These are phyloP conservation scores for Annulohypoxylon nitens DNA, from an alignment of 495 filamentous ascomycete species.

Conservation along the genomic window DNA sequence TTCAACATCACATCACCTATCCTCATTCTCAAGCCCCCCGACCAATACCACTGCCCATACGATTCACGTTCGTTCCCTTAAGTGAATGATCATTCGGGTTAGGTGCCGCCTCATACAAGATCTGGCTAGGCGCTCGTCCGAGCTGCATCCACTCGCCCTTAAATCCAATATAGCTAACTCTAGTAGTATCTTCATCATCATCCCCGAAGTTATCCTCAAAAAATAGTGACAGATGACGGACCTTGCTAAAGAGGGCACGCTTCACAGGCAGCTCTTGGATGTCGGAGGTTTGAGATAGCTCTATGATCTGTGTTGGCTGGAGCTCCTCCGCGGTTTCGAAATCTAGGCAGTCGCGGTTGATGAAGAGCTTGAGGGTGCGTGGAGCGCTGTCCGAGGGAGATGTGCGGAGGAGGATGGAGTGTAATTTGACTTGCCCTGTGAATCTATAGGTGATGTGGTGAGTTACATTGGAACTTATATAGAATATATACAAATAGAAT, in stretches of 20 bases:
- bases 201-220: constrained; percentile 79
- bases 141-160: constrained; percentile 91
- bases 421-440: constrained; percentile 91
- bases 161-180: constrained; percentile 88
- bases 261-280: constrained; percentile 88
- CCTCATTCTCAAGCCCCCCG: constrained; percentile 46
- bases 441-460: constrained; percentile 70
- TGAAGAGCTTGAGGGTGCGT: constrained; percentile 82
- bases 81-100: constrained; percentile 86
- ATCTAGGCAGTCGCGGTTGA: constrained; percentile 88
- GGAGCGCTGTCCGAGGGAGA: constrained; percentile 79
- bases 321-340: constrained; percentile 79
- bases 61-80: constrained; percentile 60
- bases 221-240: constrained; percentile 82
- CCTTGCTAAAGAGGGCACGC: constrained; percentile 88
- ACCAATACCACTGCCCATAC: constrained; percentile 64
- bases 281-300: constrained; percentile 81
- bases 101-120: constrained; percentile 92
- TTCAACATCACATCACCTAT: not conserved
- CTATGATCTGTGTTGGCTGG: constrained; percentile 78
- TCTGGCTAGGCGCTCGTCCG: constrained; percentile 83
- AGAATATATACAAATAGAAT: not conserved
- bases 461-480: constrained; percentile 28
- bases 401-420: constrained; percentile 86
- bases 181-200: constrained; percentile 80